phyloP scores from a whole-genome alignment of 2,329 filamentous ascomycete species.

The Cladophialophora chaetospira region DNA sequence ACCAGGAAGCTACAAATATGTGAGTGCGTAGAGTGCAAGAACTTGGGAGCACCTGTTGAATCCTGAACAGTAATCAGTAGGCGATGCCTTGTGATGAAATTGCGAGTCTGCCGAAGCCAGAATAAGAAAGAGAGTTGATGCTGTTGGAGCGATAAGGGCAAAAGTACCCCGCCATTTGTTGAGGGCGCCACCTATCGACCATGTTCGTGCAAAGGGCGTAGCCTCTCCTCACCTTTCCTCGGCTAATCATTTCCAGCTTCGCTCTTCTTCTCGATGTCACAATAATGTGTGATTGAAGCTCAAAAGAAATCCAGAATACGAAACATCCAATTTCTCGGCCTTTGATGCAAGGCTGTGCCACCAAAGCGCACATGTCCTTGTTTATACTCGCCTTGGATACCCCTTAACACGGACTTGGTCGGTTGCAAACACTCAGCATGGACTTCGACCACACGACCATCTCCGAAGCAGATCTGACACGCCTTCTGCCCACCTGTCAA shows the following conservation, averaged over 20 bases:
- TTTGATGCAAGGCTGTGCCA: slow-evolving; percentile 24
- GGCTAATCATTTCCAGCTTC: slow-evolving; percentile 5
- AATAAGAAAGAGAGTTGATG: slow-evolving; percentile 5
- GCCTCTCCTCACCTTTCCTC: slow-evolving; percentile 2
- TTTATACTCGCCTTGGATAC: slow-evolving; percentile 6
- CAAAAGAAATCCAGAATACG: background rate
- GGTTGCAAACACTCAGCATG: slow-evolving; percentile 23
- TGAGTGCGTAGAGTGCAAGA: background rate
- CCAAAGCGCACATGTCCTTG: slow-evolving; percentile 31
- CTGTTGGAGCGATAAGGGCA: background rate
- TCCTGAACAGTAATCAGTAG: background rate
- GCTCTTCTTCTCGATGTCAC: background rate
- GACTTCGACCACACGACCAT: slow-evolving; percentile 31
- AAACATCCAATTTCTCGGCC: background rate
- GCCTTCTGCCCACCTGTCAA: slow-evolving; percentile 34
- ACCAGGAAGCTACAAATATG: background rate
- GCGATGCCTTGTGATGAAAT: background rate
- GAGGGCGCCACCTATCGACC: too few species aligned
- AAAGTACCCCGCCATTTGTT: background rate
- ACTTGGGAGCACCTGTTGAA: too few species aligned
- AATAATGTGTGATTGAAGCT: background rate
- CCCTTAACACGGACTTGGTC: slow-evolving; percentile 27
- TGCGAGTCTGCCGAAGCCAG: background rate
- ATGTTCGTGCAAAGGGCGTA: background rate
- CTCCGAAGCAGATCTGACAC: slow-evolving; percentile 35